Evolutionary conservation across 2,329 filamentous ascomycete genomes (phyloP), one percentile per base, ranked within the genome.

Genomic region (Tolypocladium nubicola): DNA sequence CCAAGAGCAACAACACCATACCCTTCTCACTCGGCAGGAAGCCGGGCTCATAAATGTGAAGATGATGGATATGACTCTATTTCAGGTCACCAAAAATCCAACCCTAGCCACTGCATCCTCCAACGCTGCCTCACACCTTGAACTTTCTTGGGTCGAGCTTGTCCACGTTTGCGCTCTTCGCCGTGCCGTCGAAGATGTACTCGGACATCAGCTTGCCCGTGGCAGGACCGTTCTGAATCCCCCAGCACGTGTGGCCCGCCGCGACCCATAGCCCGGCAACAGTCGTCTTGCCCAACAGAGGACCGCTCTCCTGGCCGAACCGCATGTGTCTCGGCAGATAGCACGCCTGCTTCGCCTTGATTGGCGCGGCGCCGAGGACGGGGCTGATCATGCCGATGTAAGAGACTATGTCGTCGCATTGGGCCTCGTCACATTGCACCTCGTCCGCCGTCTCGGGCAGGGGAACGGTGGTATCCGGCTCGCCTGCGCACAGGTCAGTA

Each of bases 161-260:
- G 1, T 75, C 75, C 37, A 91, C 78, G 60, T 85, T 79, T 5
- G 88, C 86, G 63, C 87, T 91, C 66, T 72, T 85, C 1, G 86
- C 82, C 59, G 75, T 72, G 0, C 88, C 89, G 56, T 92, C 88
- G 65, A 92, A 84, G 2, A 94, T 75, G 71, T 89, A 84, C 71
- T 93, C 88, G 41, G 87, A 87, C 76, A 94, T 87, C 43, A 93
- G 70, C 72, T 86, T 89, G 4, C 89, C 89, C 9, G 93, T 97
- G 1, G 81, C 94, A 1, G 93, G 92, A 0, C 86, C 90, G 74
- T 99, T 97, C 75, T 97, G 93, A 26, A 99, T 96, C 0, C 94
- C 94, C 94, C 94, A 99, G 74, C 93, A 97, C 1, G 91, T 96
- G 76, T 99, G 94, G 0, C 94, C 94, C 0, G 90, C 82, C 0